Conservation (phyloP, 1,284 basidiomycete species). For the Microbotryomycetes sp. region DNA sequence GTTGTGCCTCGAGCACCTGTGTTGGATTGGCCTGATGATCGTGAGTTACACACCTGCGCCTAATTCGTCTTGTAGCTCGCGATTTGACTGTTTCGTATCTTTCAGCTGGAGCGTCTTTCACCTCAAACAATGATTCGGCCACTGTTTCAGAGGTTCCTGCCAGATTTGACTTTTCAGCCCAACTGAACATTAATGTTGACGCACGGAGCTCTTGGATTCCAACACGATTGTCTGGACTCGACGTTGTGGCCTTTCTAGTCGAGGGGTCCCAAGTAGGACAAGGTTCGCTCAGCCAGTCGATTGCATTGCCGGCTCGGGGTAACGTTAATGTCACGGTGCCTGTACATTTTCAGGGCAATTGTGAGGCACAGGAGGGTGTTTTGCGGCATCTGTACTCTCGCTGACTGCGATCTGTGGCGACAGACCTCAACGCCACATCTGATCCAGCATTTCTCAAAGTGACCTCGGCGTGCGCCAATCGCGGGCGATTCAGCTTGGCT, state of each 20-base stretch:
- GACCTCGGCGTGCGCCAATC: neutral
- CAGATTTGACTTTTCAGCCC: conserved; percentile 27
- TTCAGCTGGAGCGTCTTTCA: conserved; percentile 9
- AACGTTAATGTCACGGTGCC: neutral
- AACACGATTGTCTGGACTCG: neutral
- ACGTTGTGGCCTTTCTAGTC: neutral
- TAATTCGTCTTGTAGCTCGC: neutral
- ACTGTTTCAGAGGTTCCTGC: conserved; percentile 27
- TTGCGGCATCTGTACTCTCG: too few species aligned
- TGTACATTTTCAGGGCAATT: neutral
- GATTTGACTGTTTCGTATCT: conserved; percentile 5
- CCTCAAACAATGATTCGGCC: conserved; percentile 7
- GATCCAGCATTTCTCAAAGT: neutral
- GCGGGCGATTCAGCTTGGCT: neutral
- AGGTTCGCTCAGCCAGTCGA: neutral
- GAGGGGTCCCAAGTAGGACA: neutral
- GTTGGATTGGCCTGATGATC: neutral
- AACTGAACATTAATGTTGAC: conserved; percentile 22
- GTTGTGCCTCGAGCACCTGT: conserved; percentile 25
- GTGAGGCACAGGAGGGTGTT: too few species aligned
- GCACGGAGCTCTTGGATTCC: neutral
- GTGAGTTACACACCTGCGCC: too few species aligned
- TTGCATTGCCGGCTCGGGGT: neutral
- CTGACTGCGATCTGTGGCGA: too few species aligned
- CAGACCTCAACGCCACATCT: neutral